A percentile compares a stretch with the other conserved stretches of the same genome.
These are phyloP conservation scores for Botryotinia narcissicola DNA, from an alignment of 2,329 filamentous ascomycete species.

Conservation along the genomic window DNA sequence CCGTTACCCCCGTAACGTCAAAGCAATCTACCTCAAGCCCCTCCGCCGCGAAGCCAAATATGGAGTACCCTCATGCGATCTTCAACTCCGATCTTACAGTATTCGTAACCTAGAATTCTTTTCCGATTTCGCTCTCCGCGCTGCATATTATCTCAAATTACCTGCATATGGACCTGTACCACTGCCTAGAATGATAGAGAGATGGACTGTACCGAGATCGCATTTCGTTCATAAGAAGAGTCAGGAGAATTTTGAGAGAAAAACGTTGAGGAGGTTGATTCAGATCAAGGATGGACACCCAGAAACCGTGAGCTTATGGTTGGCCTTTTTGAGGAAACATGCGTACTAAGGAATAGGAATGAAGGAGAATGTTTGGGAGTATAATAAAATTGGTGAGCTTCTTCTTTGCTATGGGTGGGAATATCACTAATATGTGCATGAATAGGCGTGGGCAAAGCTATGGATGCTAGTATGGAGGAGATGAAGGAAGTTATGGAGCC, in stretches of 20 bases:
- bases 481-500: constrained; percentile 45
- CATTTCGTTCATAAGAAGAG: constrained; percentile 97
- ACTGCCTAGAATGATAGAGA: constrained; percentile 80
- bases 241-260: constrained; percentile 95
- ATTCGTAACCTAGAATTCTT: constrained; percentile 91
- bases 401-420: constrained; percentile 2
- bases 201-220: constrained; percentile 87
- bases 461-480: constrained; percentile 50
- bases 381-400: constrained; percentile 64
- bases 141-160: constrained; percentile 89
- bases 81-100: constrained; percentile 90
- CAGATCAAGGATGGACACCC: constrained; percentile 91
- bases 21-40: constrained; percentile 82
- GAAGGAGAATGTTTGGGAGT: constrained; percentile 98
- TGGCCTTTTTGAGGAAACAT: constrained; percentile 88
- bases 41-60: constrained; percentile 71
- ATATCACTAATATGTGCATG: constrained; percentile 1
- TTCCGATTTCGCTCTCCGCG: constrained; percentile 87
- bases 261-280: constrained; percentile 80
- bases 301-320: constrained; percentile 85
- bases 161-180: constrained; percentile 83
- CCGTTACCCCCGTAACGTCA: constrained; percentile 76
- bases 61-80: constrained; percentile 81
- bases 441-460: constrained; percentile 50
- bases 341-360: constrained; percentile 96